Evolutionary conservation across 2,329 filamentous ascomycete species (phyloP), one percentile per base, ranked within the genome.

Genomic region (Westerdykella ornata): DNA sequence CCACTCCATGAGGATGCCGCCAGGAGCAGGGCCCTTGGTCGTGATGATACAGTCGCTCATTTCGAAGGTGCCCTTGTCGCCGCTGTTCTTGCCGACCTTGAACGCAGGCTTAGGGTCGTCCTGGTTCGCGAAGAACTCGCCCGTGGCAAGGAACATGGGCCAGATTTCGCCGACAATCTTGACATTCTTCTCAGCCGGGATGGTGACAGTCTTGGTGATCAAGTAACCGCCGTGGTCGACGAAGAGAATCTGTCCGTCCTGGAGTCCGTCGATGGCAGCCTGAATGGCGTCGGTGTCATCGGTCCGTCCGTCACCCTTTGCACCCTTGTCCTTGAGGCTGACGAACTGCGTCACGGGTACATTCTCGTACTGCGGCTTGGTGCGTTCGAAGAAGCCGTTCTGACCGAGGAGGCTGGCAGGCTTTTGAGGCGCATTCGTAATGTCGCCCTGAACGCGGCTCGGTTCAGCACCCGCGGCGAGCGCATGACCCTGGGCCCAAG

Each of bases 91-190:
- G 37, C 90, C 90, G 43, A 97, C 75, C 63, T 92, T 84, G 69
- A 94, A 86, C 55, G 94, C 84, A n/a, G 87, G 80, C 61, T 81
- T 78, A 31, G 88, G 89, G 60, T 88, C 86, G 51, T 72, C 68
- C 64, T 82, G 73, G 63, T 95, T 81, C 48, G 74, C 70, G 72
- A 96, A 97, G 49, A 76, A 74, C 26, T 68, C 60, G 39, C 89
- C 89, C 38, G 81, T 78, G 18, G 87, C 89, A 75, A 96, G 84
- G 64, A 97, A 84, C 47, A 94, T 70, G 2, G 90, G 84, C 86
- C 87, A 95, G 61, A 94, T 81, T 68, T 96, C 88, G 56, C 90
- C 90, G 6, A 85, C 86, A 60, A 97, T 89, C 69, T 82, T 85
- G 70, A 90, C 81, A 58, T 88, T 78, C 72, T 84, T 84, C 44